These are phyloP conservation scores for Brassica juncea DNA, from an alignment of 345 rosid genomes.

Conservation along the genomic window DNA sequence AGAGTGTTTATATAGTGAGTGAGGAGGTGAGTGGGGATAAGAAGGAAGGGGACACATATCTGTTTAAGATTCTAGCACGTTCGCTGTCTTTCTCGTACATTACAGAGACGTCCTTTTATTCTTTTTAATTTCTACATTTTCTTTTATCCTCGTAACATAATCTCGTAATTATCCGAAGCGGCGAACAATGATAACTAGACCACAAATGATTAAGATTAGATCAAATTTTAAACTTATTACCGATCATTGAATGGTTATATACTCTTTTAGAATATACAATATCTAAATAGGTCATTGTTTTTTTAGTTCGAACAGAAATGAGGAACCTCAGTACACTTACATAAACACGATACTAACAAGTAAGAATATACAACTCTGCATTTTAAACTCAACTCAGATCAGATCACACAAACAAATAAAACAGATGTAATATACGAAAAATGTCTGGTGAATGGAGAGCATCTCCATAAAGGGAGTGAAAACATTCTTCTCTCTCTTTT, in stretches of 20 bases:
- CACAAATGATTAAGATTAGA: too few relatives aligned
- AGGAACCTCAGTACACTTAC: background rate
- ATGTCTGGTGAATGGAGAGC: slow-evolving; percentile 7
- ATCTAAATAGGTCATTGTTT: background rate
- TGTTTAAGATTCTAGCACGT: slow-evolving; percentile 6
- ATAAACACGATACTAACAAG: background rate
- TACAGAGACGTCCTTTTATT: slow-evolving; percentile 11
- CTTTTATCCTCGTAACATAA: background rate
- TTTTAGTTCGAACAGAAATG: background rate
- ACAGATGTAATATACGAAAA: background rate
- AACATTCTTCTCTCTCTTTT: background rate
- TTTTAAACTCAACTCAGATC: slow-evolving; percentile 5
- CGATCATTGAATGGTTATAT: too few relatives aligned
- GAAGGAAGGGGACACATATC: background rate
- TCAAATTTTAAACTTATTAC: too few relatives aligned
- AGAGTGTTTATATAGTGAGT: slow-evolving; percentile 8
- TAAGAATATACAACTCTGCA: slow-evolving; percentile 21
- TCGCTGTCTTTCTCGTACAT: slow-evolving; percentile 14
- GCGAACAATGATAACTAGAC: background rate
- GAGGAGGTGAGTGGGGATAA: background rate
- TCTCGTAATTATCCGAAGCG: slow-evolving; percentile 26
- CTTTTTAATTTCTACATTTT: background rate
- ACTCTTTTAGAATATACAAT: too few relatives aligned
- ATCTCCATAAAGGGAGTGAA: background rate
- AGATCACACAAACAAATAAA: background rate